Base-by-base conservation (phyloP, 768 basidiomycete species). In the Lentinula lateritia region DNA sequence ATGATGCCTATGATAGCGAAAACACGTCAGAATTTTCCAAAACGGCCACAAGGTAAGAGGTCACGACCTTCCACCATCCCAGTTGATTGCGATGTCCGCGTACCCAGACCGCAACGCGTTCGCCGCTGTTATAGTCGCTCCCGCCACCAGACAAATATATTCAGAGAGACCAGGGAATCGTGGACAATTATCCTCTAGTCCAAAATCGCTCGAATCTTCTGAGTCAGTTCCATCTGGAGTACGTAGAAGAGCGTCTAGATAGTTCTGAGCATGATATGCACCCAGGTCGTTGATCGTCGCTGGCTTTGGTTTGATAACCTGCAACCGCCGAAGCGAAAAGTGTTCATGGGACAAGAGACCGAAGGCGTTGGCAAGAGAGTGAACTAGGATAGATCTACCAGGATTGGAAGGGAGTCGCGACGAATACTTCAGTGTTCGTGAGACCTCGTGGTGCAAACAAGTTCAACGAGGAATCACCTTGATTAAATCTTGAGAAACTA, bases 21-120 rank as follows among this genome's bases (percentile, higher is more conserved):
- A 52, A 35, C 28, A 12, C n/a, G 15, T 56, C 42, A 36, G 42
- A 50, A 2, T 45, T 16, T 23, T 35, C 2, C 7, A 8, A 15
- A 18, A 20, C 6, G 15, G n/a, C 28, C 8, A 2, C 18, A 39
- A 45, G 61, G n/a, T 36, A 18, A 36, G 61, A 38, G 45, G 38
- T 43, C 58, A 70, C 55, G 61, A 86, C 86, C 91, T 80, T 55
- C 95, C 95, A 15, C 95, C 95, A 66, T 95, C 95, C 95, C 95
- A 97, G 69, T 83, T 87, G 46, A 98, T 84, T 0, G 89, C 84
- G 34, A 91, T 73, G 34, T 90, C 81, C 5, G 81, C 80, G 1
- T 75, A 48, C 13, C 76, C 73, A 10, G 80, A 73, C 28, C 78
- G 75, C 3, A 98, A 75, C 5, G 82, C 78, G 8, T 80, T 77